A percentile compares a stretch with the other conserved stretches of the same genome.
phyloP scores from a whole-genome alignment of 2,329 filamentous ascomycete genomes.

The Helotiales sp. region DNA sequence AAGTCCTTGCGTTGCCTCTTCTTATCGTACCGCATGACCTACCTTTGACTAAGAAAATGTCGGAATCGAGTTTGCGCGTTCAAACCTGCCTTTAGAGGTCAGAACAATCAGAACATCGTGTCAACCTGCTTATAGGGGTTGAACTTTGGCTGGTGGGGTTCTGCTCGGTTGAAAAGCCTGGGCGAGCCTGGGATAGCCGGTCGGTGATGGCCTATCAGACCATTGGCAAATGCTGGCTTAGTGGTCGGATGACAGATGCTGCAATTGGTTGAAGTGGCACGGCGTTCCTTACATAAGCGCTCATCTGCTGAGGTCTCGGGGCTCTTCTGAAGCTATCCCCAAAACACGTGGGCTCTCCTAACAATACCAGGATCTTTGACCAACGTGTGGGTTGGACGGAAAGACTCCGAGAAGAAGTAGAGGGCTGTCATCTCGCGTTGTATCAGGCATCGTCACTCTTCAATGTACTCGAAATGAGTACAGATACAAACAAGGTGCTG shows the following conservation, averaged over 20 bases:
- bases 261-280: not conserved
- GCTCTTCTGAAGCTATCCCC: not conserved
- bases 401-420: not conserved
- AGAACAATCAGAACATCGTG: conserved; percentile 9
- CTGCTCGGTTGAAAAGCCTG: too few relatives aligned
- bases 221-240: not conserved
- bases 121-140: conserved; percentile 25
- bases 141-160: not conserved
- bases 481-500: not conserved
- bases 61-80: conserved; percentile 5
- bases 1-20: conserved; percentile 18
- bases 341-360: not conserved
- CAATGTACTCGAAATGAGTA: conserved; percentile 7
- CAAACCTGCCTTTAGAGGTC: conserved; percentile 29
- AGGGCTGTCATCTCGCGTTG: not conserved
- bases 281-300: not conserved
- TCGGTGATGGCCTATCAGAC: conserved; percentile 2
- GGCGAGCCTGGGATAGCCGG: conserved; percentile 8
- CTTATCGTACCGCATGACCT: conserved; percentile 23
- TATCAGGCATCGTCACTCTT: not conserved
- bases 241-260: not conserved
- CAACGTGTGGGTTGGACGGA: not conserved
- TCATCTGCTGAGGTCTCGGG: not conserved
- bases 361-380: not conserved
- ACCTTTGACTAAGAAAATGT: conserved; percentile 15